Evolutionary conservation across 176 grass and related monocot species (phyloP).

Genomic region (Oryza nivara): DNA sequence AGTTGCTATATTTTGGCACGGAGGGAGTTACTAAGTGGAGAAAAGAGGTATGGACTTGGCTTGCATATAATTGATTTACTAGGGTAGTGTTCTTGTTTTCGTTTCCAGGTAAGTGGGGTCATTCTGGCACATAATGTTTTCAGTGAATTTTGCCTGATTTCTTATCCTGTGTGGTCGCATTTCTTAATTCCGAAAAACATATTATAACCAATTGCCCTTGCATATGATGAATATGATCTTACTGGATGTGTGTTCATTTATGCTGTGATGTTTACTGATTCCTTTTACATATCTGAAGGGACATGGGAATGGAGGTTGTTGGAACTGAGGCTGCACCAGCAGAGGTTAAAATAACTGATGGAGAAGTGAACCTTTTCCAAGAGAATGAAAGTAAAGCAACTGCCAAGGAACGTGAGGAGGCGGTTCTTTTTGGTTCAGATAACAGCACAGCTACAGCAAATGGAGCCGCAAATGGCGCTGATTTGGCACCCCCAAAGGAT

Average conservation of each 20-base stretch:
- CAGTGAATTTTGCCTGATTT: neutral
- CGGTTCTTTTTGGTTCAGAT: constrained; percentile 57
- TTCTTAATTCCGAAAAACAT: neutral
- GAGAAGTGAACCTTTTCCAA: constrained; percentile 57
- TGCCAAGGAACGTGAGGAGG: constrained; percentile 59
- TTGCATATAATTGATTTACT: neutral
- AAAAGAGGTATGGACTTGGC: neutral
- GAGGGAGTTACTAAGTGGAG: too few species aligned
- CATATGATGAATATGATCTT: neutral
- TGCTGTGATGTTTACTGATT: constrained; percentile 13
- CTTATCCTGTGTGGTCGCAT: neutral
- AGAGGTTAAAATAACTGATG: constrained; percentile 61
- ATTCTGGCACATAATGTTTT: neutral
- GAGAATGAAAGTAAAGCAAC: constrained; percentile 71
- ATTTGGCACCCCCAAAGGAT: constrained; percentile 65
- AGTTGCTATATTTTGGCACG: too few species aligned
- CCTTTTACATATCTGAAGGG: constrained; percentile 40
- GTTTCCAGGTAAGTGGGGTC: neutral
- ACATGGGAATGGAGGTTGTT: constrained; percentile 86
- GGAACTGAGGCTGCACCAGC: constrained; percentile 65
- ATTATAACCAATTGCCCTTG: neutral
- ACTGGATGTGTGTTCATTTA: neutral
- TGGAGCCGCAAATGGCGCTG: constrained; percentile 40
- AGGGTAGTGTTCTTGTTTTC: neutral
- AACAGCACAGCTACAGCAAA: constrained; percentile 45